Evolutionary conservation across 2,329 filamentous ascomycete species (phyloP).

Genomic region (Tolypocladium sp.): DNA sequence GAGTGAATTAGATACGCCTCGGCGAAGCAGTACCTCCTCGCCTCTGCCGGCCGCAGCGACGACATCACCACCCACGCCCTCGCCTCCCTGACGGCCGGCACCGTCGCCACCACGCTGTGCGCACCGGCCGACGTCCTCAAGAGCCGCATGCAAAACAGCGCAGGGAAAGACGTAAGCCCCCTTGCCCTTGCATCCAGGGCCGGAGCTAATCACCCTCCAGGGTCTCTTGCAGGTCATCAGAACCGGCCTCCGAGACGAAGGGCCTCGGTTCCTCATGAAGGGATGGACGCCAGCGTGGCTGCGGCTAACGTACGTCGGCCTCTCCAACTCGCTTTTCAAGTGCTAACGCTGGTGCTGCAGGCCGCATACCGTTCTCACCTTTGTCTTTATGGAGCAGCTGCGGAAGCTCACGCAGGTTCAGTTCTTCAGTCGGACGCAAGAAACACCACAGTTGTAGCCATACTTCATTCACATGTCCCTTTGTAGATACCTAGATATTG

Average conservation of each 20-base stretch:
- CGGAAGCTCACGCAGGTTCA: constrained; percentile 18
- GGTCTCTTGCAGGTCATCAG: constrained; percentile 23
- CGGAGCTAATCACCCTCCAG: constrained; percentile 2
- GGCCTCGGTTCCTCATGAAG: constrained; percentile 32
- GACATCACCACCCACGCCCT: neutral
- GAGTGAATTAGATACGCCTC: neutral
- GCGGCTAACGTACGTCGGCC: constrained; percentile 27
- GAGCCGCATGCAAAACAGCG: constrained; percentile 17
- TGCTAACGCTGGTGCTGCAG: constrained; percentile 4
- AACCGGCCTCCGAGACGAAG: constrained; percentile 26
- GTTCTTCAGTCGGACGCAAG: neutral
- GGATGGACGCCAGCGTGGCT: constrained; percentile 37
- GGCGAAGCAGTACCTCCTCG: neutral
- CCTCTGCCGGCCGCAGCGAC: neutral
- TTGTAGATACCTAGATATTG: constrained; percentile 14
- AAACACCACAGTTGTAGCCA: neutral
- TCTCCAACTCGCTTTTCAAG: neutral
- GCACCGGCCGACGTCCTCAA: constrained; percentile 26
- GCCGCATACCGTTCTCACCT: constrained; percentile 33
- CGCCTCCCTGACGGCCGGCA: neutral
- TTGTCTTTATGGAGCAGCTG: constrained; percentile 36
- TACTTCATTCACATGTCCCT: neutral
- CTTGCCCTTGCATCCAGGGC: too few relatives aligned
- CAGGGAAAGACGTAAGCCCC: neutral
- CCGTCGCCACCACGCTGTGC: neutral